Conservation (phyloP, 441 rosid species). For the Pelargonium myrrhifolium region DNA sequence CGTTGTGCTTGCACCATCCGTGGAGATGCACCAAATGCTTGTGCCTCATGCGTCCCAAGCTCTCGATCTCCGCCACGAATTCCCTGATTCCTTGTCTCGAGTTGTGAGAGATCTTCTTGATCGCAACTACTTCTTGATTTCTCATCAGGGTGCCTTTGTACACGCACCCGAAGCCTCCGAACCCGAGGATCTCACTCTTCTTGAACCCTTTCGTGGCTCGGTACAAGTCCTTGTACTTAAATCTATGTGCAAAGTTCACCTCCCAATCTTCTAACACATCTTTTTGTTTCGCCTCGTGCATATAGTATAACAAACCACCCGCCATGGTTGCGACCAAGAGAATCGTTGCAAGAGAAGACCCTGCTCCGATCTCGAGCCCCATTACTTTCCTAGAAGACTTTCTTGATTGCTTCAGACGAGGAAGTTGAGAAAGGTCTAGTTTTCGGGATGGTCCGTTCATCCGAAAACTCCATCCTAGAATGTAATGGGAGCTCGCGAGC, state of each 20-base stretch:
- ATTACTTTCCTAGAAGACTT: background rate
- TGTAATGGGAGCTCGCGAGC: background rate
- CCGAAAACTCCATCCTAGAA: background rate
- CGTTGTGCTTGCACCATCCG: slow-evolving; percentile 32
- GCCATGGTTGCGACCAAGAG: background rate
- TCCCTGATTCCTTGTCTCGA: slow-evolving; percentile 41
- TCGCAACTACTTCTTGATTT: slow-evolving; percentile 29
- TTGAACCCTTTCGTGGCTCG: slow-evolving; percentile 40
- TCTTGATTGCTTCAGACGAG: background rate
- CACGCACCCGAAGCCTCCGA: slow-evolving; percentile 40
- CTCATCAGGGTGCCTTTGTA: slow-evolving; percentile 29
- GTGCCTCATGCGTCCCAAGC: slow-evolving; percentile 42
- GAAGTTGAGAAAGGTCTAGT: background rate
- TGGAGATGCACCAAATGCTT: slow-evolving; percentile 34
- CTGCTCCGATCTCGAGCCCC: background rate
- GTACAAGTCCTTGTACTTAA: slow-evolving; percentile 35
- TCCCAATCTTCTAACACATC: slow-evolving; percentile 47
- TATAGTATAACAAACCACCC: background rate
- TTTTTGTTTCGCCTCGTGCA: slow-evolving; percentile 22
- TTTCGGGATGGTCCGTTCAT: background rate
- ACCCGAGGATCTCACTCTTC: slow-evolving; percentile 33
- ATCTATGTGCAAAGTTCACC: slow-evolving; percentile 34
- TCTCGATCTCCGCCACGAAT: slow-evolving; percentile 42
- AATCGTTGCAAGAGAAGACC: background rate
- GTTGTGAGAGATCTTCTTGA: slow-evolving; percentile 38